These are phyloP conservation scores for Phaffomyces thermotolerans DNA, from an alignment of 805 yeast species.

Conservation along the genomic window DNA sequence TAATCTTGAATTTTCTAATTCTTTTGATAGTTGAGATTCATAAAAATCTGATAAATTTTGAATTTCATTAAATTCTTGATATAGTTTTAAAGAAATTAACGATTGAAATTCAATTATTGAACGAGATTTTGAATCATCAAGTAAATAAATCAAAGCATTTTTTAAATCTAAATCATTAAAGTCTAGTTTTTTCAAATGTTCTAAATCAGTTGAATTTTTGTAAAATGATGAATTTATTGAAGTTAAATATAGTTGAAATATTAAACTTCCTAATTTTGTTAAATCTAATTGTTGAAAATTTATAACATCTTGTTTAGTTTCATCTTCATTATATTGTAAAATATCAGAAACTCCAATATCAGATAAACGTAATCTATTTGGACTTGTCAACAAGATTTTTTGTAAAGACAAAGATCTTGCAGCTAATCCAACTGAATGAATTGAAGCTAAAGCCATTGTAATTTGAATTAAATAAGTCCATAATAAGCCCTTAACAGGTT, in stretches of 20 bases:
- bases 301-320: conserved; percentile 10
- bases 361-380: conserved; percentile 63
- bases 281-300: conserved; percentile 50
- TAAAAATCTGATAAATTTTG: conserved; percentile 48
- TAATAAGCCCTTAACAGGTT: conserved; percentile 50
- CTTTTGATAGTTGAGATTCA: conserved; percentile 57
- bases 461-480: conserved; percentile 79
- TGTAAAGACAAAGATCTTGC: conserved; percentile 57
- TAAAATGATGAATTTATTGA: conserved; percentile 24
- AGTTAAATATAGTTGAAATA: conserved; percentile 51
- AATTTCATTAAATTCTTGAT: conserved; percentile 41
- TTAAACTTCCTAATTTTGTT: conserved; percentile 47
- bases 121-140: conserved; percentile 22
- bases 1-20: conserved; percentile 82
- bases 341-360: conserved; percentile 70
- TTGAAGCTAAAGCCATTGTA: conserved; percentile 54
- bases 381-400: conserved; percentile 66
- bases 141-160: conserved; percentile 33
- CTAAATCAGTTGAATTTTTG: conserved; percentile 8
- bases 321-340: conserved; percentile 33
- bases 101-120: conserved; percentile 29
- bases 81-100: conserved; percentile 38
- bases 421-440: conserved; percentile 59
- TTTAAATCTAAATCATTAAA: conserved; percentile 39
- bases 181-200: conserved; percentile 23